Conservation (phyloP, 2,329 filamentous ascomycete species). For the Lasiodiplodia gonubiensis region DNA sequence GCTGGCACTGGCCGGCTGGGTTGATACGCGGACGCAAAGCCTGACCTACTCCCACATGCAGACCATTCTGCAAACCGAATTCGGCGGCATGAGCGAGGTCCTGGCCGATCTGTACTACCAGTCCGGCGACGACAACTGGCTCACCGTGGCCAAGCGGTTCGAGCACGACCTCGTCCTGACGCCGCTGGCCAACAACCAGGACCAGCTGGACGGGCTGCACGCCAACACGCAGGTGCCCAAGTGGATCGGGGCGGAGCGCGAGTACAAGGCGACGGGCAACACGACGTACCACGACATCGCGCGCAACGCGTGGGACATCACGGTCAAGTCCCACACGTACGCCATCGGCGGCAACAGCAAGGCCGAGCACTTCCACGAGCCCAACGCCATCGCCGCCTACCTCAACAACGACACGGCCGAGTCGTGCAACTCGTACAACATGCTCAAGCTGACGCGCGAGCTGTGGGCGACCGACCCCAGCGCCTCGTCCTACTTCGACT, state of each 20-base stretch:
- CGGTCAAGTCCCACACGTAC: conserved; percentile 55
- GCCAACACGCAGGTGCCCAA: conserved; percentile 62
- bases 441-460: conserved; percentile 62
- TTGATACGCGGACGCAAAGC: conserved; percentile 53
- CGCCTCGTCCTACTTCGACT: conserved; percentile 57
- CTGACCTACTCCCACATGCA: conserved; percentile 57
- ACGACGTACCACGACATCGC: conserved; percentile 56
- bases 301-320: conserved; percentile 57
- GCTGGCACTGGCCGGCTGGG: conserved; percentile 55
- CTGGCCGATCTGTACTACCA: conserved; percentile 56
- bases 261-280: conserved; percentile 57
- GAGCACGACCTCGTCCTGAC: conserved; percentile 57
- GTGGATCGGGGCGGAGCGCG: conserved; percentile 58
- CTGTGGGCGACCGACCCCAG: conserved; percentile 54
- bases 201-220: conserved; percentile 56
- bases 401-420: conserved; percentile 57
- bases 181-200: conserved; percentile 54
- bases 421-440: conserved; percentile 63
- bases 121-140: conserved; percentile 54
- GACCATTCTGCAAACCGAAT: conserved; percentile 55
- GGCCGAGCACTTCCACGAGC: conserved; percentile 57
- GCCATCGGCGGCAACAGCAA: conserved; percentile 62
- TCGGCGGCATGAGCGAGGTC: conserved; percentile 61
- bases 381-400: conserved; percentile 54
- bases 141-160: conserved; percentile 56